Evolutionary conservation across 208 protist genomes (phyloP), one percentile per base, ranked within the genome.

Genomic region (Tritrichomonas musculus): DNA sequence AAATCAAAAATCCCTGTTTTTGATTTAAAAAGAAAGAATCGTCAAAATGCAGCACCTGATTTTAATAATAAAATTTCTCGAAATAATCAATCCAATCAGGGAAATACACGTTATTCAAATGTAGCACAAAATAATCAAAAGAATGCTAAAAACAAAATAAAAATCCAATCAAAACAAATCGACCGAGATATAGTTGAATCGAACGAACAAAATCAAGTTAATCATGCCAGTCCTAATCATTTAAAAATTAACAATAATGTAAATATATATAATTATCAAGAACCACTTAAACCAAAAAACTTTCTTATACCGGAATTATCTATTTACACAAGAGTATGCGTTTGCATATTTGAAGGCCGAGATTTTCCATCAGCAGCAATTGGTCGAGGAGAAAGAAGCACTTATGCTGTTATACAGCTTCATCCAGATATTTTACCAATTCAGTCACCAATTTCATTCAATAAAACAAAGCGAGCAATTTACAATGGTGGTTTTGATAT

Each of bases 401-500:
- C 77, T 39, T 88, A 88, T 88, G 47, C 57, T 0, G 20, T 57
- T 57, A 39, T 57, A 14, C 41, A 36, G 1, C 77, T 88, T 88
- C 77, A 88, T 57, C 41, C 44, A 57, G 41, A 88, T 33, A 8
- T 88, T 36, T 22, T 33, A 39, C 41, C 44, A 57, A 17, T 88
- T 39, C 1, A n/a, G 5, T 53, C 77, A 60, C 77, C 77, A 27
- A 88, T 88, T 39, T 88, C 47, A 39, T 88, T 88, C 17, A 49
- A 88, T 57, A 5, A 17, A 22, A 53, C 77, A 33, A 25, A 50
- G 14, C 27, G 57, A 22, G 77, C 77, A 20, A 57, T 57, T 53
- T 88, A 88, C n/a, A 88, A 88, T 88, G 77, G 41, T 60, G 77
- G 77, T 20, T 88, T 88, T 47, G 47, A 88, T 53, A 3, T 88